Base-by-base conservation (phyloP, 331 rosid species). In the Erythrophleum ivorense region DNA sequence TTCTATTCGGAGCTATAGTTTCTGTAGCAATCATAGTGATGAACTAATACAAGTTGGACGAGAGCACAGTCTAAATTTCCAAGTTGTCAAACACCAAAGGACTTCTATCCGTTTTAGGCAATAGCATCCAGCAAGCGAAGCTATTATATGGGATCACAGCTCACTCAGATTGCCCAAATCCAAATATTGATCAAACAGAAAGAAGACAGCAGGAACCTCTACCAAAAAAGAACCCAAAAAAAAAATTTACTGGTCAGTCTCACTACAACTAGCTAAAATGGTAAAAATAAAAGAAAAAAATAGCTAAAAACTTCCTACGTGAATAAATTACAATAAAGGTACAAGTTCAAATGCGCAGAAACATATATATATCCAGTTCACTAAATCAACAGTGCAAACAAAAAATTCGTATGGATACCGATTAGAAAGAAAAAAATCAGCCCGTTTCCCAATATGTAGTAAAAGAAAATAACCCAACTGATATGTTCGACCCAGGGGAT, bases 1-100 rank as follows among this genome's bases (percentile, higher is more conserved):
- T 93, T 78, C 71, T 88, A 72, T 78, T 73, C 0, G 92, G 90
- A 1, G 81, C 71, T 36, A 91, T 83, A 65, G 88, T 90, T 66
- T 93, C 90, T 0, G 92, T 89, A 24, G 97, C 88, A 87, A 91
- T 90, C 98, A 95, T 93, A 6, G 65, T 78, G 76, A 49, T 11
- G 29, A 38, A 75, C 65, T 21, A 34, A 68, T 24, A 52, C 0
- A n/a, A 15, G 11, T 55, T 52, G 54, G 49, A 54, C 3, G 34
- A 46, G 73, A 43, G 1, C 80, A 67, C 79, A 52, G 78, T 74
- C 73, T 12, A 70, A 29, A 74, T 48, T 64, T 68, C 62, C 78
- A 78, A 84, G 40, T 81, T 34, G 38, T 40, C 76, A 46, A 33
- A 81, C 49, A 40, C 81, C 71, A 82, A 38, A 71, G 64, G 36